A percentile compares a stretch with the other conserved stretches of the same genome.
These are phyloP conservation scores for Zygotorulaspora danielsina DNA, from an alignment of 805 yeast species.

Conservation along the genomic window DNA sequence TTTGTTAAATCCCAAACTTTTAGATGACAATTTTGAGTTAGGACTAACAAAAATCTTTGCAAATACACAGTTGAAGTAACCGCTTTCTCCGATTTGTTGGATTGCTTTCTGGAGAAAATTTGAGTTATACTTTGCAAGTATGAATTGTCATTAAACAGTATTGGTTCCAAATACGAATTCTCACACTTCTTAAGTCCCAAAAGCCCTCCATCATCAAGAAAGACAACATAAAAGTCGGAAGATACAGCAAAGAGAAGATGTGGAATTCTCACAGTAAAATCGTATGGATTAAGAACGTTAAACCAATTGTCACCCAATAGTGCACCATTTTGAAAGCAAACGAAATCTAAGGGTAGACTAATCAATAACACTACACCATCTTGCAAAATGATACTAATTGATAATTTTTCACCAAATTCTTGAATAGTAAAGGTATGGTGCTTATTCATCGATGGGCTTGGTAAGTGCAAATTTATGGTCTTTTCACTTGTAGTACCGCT, in stretches of 20 bases:
- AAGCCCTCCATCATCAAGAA: conserved; percentile 75
- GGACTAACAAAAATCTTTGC: conserved; percentile 22
- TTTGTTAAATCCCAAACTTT: conserved; percentile 31
- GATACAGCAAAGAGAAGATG: conserved; percentile 48
- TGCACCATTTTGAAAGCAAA: conserved; percentile 13
- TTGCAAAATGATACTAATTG: conserved; percentile 26
- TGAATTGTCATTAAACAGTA: conserved; percentile 53
- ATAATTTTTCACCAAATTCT: conserved; percentile 12
- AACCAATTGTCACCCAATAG: conserved; percentile 49
- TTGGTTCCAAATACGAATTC: conserved; percentile 37
- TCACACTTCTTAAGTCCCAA: conserved; percentile 43
- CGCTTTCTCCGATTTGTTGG: conserved; percentile 17
- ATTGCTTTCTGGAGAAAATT: conserved; percentile 20
- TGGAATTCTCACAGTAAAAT: conserved; percentile 55
- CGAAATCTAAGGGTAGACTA: conserved; percentile 24
- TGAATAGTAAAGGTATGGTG: conserved; percentile 23
- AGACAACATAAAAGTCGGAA: conserved; percentile 45
- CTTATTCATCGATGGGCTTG: conserved; percentile 23
- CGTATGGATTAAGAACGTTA: conserved; percentile 61
- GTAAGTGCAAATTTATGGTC: conserved; percentile 26
- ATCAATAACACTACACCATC: conserved; percentile 26
- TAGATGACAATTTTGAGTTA: conserved; percentile 28
- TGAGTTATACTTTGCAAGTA: conserved; percentile 39
- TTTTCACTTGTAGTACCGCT: conserved; percentile 18
- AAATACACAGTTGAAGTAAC: conserved; percentile 23